Base-by-base conservation (phyloP, 129 eudicot genomes). In the Escallonia herrerae region DNA sequence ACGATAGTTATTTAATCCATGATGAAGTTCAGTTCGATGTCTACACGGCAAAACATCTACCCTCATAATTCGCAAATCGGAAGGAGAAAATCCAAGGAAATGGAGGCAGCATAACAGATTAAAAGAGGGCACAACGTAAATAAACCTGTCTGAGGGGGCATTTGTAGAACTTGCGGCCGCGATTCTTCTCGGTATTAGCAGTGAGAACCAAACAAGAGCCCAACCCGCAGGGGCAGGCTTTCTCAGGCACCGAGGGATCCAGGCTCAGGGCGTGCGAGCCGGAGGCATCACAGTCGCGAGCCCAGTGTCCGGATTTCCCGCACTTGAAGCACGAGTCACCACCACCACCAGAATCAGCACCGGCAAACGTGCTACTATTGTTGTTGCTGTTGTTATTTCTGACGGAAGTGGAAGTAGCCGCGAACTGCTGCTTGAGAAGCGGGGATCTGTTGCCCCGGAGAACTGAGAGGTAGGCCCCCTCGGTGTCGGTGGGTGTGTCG, bases 101-200 rank as follows among this genome's bases (percentile, higher is more conserved):
- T n/a, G n/a, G n/a, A n/a, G n/a, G n/a, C n/a, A n/a, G n/a, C n/a
- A n/a, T n/a, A n/a, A n/a, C n/a, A n/a, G n/a, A n/a, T n/a, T n/a
- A n/a, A n/a, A n/a, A n/a, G n/a, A n/a, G n/a, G n/a, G n/a, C n/a
- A n/a, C n/a, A n/a, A n/a, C n/a, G n/a, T n/a, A n/a, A n/a, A n/a
- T n/a, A n/a, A n/a, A 71, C 77, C 77, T 72, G 52, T 12, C 68
- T 53, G 8, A 40, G 64, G 60, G 77, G 77, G 7, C 77, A 72
- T 11, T 50, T 54, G 58, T 44, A 72, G 51, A 72, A 72, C 65
- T 45, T 72, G 9, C 77, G 56, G 3, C 77, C 77, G 3, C 65
- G 54, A 47, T 72, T 72, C 22, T 66, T 51, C 41, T 72, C 77
- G 4, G 77, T 72, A 44, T 64, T 72, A 11, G 77, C 77, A 2